Evolutionary conservation across 1,284 basidiomycete species (phyloP), one percentile per base, ranked within the genome.

Genomic region (Spongispora temasekensis): DNA sequence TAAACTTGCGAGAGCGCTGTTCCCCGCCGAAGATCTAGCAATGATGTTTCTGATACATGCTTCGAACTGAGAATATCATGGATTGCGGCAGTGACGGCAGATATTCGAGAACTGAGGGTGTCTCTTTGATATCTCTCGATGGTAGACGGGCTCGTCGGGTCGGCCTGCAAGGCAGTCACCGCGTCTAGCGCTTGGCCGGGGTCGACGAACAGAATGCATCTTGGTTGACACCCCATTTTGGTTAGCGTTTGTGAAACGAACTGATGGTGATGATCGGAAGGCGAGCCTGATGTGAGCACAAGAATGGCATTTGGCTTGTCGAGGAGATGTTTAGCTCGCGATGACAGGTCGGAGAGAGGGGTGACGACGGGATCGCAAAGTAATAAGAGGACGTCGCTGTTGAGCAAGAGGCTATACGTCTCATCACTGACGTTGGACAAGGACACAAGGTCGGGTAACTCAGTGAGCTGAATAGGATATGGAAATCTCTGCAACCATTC

Each of bases 61-160:
- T 50, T 56, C 4, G 57, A 44, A 40, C 55, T 12, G 17, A 86
- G 67, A 42, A 77, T 67, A 6, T 69, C 67, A 32, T 75, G 71
- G 25, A 90, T 69, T 3, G 78, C 67, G 9, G 73, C 63, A 3
- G 77, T 77, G 42, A 90, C 59, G 28, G 74, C 67, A 19, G 84
- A 80, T 21, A 90, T 70, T n/a, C 79, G 77, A 17, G 90, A 91
- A 13, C 75, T 80, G 21, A 82, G 69, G 58, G 83, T 84, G n/a
- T 85, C 81, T 62, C 84, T 80, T 68, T 90, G 87, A 71, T 86
- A 92, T 59, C 75, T 76, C 64, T 88, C 85, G 13, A 91, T 78
- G 27, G 81, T 78, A 4, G 76, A 65, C 13, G 83, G 65, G 5
- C 83, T 83, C 13, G 72, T 73, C 0, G 82, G 75, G 44, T 82